Evolutionary conservation across 768 basidiomycete species (phyloP).

Genomic region (Panaeolus cyanescens): DNA sequence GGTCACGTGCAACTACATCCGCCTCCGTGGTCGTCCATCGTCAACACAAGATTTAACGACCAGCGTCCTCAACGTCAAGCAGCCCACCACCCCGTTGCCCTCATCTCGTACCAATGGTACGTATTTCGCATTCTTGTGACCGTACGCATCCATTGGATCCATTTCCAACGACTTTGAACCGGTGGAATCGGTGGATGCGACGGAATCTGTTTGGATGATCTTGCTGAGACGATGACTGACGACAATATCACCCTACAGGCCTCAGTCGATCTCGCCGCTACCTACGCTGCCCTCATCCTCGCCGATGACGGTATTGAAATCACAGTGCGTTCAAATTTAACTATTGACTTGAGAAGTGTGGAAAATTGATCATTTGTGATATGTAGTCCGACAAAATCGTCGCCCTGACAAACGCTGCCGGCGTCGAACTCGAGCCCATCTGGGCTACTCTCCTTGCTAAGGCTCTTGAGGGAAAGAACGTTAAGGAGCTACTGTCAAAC

Average conservation of each 20-base stretch:
- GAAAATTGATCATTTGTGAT: constrained; percentile 9
- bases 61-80: constrained; percentile 19
- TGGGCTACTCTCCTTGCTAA: constrained; percentile 98
- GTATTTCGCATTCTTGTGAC: constrained; percentile 14
- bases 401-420: constrained; percentile 82
- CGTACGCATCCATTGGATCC: neutral
- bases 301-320: constrained; percentile 98
- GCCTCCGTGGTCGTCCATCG: constrained; percentile 3
- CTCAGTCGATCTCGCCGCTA: constrained; percentile 81
- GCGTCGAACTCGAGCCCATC: constrained; percentile 90
- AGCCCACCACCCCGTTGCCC: constrained; percentile 14
- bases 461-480: constrained; percentile 96
- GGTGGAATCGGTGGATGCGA: constrained; percentile 27
- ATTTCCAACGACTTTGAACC: constrained; percentile 14
- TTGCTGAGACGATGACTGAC: constrained; percentile 15
- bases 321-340: constrained; percentile 67
- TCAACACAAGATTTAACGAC: constrained; percentile 14
- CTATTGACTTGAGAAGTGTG: constrained; percentile 1
- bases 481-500: constrained; percentile 94
- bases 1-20: neutral
- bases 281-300: constrained; percentile 98
- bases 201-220: constrained; percentile 19
- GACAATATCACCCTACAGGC: constrained; percentile 30
- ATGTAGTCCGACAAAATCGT: constrained; percentile 87
- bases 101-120: constrained; percentile 26